These are phyloP conservation scores for Isabelozyma gotoi DNA, from an alignment of 805 yeast genomes.

Conservation along the genomic window DNA sequence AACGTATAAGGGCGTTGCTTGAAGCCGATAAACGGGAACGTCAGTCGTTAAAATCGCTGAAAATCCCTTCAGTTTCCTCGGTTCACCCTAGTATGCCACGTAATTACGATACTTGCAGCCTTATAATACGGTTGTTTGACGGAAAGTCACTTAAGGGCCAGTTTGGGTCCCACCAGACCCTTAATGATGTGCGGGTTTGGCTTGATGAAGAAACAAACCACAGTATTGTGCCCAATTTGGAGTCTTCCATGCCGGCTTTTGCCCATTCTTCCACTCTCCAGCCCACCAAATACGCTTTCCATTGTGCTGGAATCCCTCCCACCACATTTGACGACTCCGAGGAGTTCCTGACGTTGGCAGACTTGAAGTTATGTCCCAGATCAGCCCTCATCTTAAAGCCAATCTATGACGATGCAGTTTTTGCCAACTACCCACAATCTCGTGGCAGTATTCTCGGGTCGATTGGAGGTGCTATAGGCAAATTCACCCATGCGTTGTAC, in stretches of 20 bases:
- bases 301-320: constrained; percentile 45
- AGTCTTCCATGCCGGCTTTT: constrained; percentile 45
- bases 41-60: constrained; percentile 9
- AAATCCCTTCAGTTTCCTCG: constrained; percentile 3
- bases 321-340: constrained; percentile 55
- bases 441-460: constrained; percentile 5
- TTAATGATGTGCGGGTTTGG: constrained; percentile 62
- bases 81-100: constrained; percentile 5
- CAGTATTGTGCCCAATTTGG: constrained; percentile 39
- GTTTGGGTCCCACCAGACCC: constrained; percentile 45
- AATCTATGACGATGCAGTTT: constrained; percentile 25
- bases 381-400: constrained; percentile 78
- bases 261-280: constrained; percentile 59
- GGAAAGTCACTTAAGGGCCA: constrained; percentile 57
- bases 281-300: constrained; percentile 44
- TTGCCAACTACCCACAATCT: constrained; percentile 8
- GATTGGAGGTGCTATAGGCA: constrained; percentile 8
- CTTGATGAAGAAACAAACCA: constrained; percentile 46
- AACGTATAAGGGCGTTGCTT: constrained; percentile 53
- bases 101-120: constrained; percentile 25
- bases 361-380: constrained; percentile 65
- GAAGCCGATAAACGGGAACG: constrained; percentile 55
- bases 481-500: constrained; percentile 29
- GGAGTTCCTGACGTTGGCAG: constrained; percentile 44
- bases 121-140: constrained; percentile 66